Base-by-base conservation (phyloP, 257 asterid genomes). In the Marsdenia floribunda region DNA sequence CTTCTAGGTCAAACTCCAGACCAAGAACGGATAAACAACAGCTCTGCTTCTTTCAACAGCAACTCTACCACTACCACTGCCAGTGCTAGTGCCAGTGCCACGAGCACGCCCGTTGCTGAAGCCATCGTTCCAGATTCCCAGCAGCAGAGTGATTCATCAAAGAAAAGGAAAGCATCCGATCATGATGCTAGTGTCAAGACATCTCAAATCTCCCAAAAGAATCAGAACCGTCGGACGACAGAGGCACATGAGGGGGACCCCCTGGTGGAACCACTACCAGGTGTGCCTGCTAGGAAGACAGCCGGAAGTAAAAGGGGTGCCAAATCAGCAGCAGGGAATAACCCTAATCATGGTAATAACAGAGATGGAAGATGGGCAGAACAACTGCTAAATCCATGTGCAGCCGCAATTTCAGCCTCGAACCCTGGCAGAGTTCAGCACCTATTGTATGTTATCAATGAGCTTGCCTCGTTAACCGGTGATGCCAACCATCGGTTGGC, bases 281-380 rank as follows among this genome's bases (percentile, higher is more conserved):
- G 76, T 16, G 76, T 19, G 19, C 75, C 64, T 19, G 70, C 77
- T 1, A 85, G 73, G 65, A 86, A 70, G 80, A 18, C 83, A 22
- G 29, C 74, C 3, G 84, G 82, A 18, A 86, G 68, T 72, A 91
- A 68, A 77, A 91, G 70, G 73, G 81, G 72, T 7, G 65, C 59
- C 50, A 88, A 76, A 60, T 21, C 83, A 3, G 78, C 80, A 0
- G 80, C 78, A 0, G 83, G 81, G 29, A 83, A 69, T 70, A 81
- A 67, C 47, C 61, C 73, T 16, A 78, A 46, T 33, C 72, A 42
- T 38, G 72, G 86, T 15, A 81, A 35, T 54, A 87, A 76, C 79
- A 88, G 85, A 79, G 97, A 92, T n/a, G 92, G 93, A 55, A 82
- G 96, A 80, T 92, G 97, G 96, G 96, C 97, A 2, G 96, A 90